phyloP scores from a whole-genome alignment of 2,329 filamentous ascomycete genomes.

The Penicillium sp. region DNA sequence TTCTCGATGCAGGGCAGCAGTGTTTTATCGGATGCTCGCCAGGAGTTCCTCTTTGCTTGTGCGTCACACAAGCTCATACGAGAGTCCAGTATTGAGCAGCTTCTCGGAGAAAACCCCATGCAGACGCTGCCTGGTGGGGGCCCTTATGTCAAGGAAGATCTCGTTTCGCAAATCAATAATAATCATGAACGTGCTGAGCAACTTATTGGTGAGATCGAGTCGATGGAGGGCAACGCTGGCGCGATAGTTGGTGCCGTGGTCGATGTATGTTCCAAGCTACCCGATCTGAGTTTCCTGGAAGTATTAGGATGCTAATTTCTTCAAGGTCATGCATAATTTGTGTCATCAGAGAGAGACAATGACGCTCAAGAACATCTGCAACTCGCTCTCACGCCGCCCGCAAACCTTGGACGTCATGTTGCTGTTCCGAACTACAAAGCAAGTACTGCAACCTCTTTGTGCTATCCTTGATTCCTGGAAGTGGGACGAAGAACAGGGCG shows the following conservation, averaged over 20 bases:
- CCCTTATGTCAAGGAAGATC: constrained; percentile 72
- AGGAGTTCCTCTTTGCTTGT: constrained; percentile 87
- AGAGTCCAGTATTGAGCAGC: constrained; percentile 71
- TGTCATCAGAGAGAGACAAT: constrained; percentile 63
- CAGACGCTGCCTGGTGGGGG: constrained; percentile 72
- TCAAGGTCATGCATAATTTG: constrained; percentile 55
- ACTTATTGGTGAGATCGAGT: constrained; percentile 78
- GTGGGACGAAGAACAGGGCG: constrained; percentile 64
- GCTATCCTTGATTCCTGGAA: constrained; percentile 61
- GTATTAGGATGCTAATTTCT: constrained; percentile 6
- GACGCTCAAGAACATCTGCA: constrained; percentile 62
- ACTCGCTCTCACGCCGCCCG: constrained; percentile 56
- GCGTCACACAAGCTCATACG: constrained; percentile 82
- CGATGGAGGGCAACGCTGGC: constrained; percentile 87
- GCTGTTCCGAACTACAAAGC: constrained; percentile 58
- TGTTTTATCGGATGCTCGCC: constrained; percentile 66
- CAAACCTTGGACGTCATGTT: constrained; percentile 59
- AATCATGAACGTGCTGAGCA: constrained; percentile 74
- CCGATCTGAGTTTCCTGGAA: background rate
- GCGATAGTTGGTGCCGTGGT: constrained; percentile 77
- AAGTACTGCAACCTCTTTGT: constrained; percentile 59
- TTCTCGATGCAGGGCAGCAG: constrained; percentile 61
- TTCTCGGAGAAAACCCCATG: constrained; percentile 82
- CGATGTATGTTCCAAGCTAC: constrained; percentile 53
- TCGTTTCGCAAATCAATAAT: constrained; percentile 74